Conservation (phyloP, 352 stramenopile species). For the Phytophthora cryptogea region DNA sequence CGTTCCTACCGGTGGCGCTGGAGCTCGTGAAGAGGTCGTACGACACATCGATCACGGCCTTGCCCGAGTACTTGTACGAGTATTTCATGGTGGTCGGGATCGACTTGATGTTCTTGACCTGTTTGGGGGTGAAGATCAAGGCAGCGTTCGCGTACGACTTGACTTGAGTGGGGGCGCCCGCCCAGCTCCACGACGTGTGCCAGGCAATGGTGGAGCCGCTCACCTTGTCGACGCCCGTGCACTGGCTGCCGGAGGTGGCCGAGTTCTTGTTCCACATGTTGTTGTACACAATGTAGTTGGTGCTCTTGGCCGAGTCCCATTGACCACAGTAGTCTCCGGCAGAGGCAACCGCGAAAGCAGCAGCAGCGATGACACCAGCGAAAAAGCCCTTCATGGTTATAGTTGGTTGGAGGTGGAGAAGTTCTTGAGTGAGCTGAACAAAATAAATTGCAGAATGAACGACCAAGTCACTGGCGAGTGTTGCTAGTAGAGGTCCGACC, state of each 20-base stretch:
- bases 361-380: constrained; percentile 19
- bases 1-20: constrained; percentile 23
- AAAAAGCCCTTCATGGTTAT: constrained; percentile 28
- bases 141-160: constrained; percentile 51
- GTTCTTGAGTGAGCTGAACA: constrained; percentile 1
- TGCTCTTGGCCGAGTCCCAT: constrained; percentile 36
- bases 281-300: constrained; percentile 56
- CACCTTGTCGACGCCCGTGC: constrained; percentile 44
- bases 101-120: constrained; percentile 30
- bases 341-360: constrained; percentile 18
- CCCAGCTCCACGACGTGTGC: constrained; percentile 50
- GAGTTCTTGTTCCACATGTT: constrained; percentile 46
- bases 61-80: constrained; percentile 31
- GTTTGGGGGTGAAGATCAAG: constrained; percentile 37
- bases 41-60: constrained; percentile 34
- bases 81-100: constrained; percentile 41
- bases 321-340: constrained; percentile 35
- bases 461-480: neutral
- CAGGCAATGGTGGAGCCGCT: constrained; percentile 38
- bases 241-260: constrained; percentile 45
- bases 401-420: neutral
- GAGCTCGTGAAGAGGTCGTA: constrained; percentile 43
- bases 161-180: constrained; percentile 30
- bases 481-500: neutral
- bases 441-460: constrained; percentile 22